Conservation (phyloP, 495 filamentous ascomycete genomes). For the Neurospora sp. region DNA sequence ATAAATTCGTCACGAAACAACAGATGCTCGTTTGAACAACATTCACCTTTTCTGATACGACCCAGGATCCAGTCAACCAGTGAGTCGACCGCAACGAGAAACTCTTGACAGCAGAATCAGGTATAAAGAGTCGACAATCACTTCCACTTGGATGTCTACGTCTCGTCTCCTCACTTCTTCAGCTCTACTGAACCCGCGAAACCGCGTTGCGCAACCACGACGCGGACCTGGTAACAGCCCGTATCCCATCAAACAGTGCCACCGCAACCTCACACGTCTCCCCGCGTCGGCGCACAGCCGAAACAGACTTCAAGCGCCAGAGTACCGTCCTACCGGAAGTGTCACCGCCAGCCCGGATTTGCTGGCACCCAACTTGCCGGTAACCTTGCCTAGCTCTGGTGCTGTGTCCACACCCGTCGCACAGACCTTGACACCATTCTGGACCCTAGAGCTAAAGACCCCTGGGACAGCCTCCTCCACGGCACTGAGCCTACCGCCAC, state of each 20-base stretch:
- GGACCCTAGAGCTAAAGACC: neutral
- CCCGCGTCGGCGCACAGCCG: neutral
- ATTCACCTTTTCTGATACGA: neutral
- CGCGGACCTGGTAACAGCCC: neutral
- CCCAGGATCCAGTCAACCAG: neutral
- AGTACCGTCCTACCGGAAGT: constrained; percentile 2
- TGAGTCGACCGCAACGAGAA: neutral
- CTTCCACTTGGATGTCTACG: neutral
- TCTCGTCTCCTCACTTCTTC: neutral
- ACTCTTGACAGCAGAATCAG: neutral
- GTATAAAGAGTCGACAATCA: neutral
- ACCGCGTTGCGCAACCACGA: neutral
- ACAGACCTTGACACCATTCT: constrained; percentile 11
- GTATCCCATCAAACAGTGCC: neutral
- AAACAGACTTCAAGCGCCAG: neutral
- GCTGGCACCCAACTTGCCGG: constrained; percentile 18
- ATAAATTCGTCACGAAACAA: neutral
- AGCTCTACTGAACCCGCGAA: neutral
- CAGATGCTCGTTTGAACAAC: neutral
- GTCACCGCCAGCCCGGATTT: constrained; percentile 7
- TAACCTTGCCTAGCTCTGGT: constrained; percentile 11
- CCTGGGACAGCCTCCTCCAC: neutral
- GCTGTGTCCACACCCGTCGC: constrained; percentile 14
- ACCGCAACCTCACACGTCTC: constrained; percentile 1
- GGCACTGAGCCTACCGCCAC: neutral